Base-by-base conservation (phyloP, 1,284 basidiomycete species). In the Amylostereum areolatum region DNA sequence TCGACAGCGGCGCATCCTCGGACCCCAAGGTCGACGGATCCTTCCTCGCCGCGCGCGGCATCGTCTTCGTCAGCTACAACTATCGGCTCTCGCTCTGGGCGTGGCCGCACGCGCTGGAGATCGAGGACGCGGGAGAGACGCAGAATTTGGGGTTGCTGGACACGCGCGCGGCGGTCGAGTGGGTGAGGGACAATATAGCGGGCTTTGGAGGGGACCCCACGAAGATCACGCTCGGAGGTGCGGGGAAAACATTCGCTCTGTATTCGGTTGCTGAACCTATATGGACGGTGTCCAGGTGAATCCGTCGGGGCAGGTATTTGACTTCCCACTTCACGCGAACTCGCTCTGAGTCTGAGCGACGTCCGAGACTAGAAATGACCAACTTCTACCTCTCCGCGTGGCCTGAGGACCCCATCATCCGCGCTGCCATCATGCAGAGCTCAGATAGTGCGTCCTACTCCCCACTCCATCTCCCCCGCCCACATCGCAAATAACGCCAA, bases 11-110 rank as follows among this genome's bases (percentile, higher is more conserved):
- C 24, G 63, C 70, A 18, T 69, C 71, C 5, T 72, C 71, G 8
- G 70, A 73, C 48, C 70, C 70, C 6, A 71, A 73, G 54, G 69
- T 73, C 46, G 71, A 73, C 49, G 71, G 71, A 6, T 68, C 69
- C 6, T 71, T 62, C 48, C 57, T 72, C 3, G 69, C 71, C 27
- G 63, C 66, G 2, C 61, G 56, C 62, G 71, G 68, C 1, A 69
- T 72, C 48, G 63, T 72, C 6, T 73, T 71, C 50, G 70, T 66
- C 12, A 72, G 70, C 57, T 71, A 67, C 59, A 72, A 72, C 52
- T 73, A 73, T 51, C 65, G 71, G 12, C 62, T 73, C 2, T 69
- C 70, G 2, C 58, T 72, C 2, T 72, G 65, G 46, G 71, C 65
- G 10, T 73, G 65, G 52, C 71, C 71, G 5, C 69, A 71, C 52